Evolutionary conservation across 164 flowering plant genomes (phyloP).

Genomic region (grape (Vitis vinifera)): DNA sequence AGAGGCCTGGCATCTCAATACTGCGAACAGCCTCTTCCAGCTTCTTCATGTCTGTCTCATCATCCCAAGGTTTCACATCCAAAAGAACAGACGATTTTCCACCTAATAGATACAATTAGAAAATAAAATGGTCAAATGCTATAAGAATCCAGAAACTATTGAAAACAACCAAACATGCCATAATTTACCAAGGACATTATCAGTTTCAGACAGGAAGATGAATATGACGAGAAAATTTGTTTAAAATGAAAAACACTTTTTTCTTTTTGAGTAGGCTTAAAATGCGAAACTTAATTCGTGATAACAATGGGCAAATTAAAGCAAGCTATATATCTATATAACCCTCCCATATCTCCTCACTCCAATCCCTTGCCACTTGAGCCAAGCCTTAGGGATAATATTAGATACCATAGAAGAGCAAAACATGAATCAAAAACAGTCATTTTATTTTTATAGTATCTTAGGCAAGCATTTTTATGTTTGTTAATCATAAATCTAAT

Average conservation of each 20-base stretch:
- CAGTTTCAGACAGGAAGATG: not conserved
- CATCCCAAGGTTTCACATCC: slow-evolving; percentile 99
- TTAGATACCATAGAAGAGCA: too few relatives aligned
- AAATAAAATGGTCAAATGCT: not conserved
- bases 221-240: not conserved
- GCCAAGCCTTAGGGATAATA: too few relatives aligned
- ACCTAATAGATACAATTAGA: slow-evolving; percentile 33
- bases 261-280: too few relatives aligned
- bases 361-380: too few relatives aligned
- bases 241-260: too few relatives aligned
- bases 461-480: not conserved
- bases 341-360: too few relatives aligned
- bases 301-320: too few relatives aligned
- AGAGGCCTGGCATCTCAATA: slow-evolving; percentile 73
- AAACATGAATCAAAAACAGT: not conserved
- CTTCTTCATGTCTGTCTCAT: slow-evolving; percentile 98
- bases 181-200: too few relatives aligned
- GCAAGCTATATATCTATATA: too few relatives aligned
- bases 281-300: too few relatives aligned
- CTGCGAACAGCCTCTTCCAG: slow-evolving; percentile 86
- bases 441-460: not conserved
- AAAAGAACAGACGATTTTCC: slow-evolving; percentile 95
- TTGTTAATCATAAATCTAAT: not conserved
- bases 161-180: not conserved
- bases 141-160: not conserved